A percentile compares a stretch with the other conserved stretches of the same genome.
Conservation (phyloP, 2,329 filamentous ascomycete species). For the Trichoderma polysporum region DNA sequence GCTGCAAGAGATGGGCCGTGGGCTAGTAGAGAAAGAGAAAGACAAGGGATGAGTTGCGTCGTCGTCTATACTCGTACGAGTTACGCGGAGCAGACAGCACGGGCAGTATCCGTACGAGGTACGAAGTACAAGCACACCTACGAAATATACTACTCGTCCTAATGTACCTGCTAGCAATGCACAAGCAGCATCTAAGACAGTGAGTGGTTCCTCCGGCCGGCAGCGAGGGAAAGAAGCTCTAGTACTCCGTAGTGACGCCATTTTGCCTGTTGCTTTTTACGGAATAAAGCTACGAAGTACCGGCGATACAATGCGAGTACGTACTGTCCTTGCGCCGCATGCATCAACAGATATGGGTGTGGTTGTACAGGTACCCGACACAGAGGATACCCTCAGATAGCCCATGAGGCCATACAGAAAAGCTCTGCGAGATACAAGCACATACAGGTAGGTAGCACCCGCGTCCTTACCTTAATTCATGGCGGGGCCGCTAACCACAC, state of each 20-base stretch:
- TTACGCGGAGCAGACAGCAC: neutral
- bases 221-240: neutral
- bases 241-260: neutral
- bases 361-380: slow-evolving; percentile 3
- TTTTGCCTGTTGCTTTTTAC: neutral
- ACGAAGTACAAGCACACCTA: too few relatives aligned
- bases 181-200: neutral
- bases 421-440: neutral
- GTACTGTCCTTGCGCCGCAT: slow-evolving; percentile 5
- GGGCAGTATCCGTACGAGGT: neutral
- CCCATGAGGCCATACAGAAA: neutral
- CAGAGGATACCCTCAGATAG: neutral
- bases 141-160: too few relatives aligned
- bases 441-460: slow-evolving; percentile 3
- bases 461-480: neutral
- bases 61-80: neutral
- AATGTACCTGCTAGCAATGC: neutral
- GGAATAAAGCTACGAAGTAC: neutral
- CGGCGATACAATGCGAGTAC: slow-evolving; percentile 3
- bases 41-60: too few relatives aligned
- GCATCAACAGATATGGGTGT: slow-evolving; percentile 8
- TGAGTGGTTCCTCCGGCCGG: neutral
- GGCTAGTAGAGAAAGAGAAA: too few relatives aligned
- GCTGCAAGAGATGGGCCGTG: slow-evolving; percentile 14
- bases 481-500: neutral